Conservation (phyloP, 78 protist genomes). For the Cyanophora paradoxa region DNA sequence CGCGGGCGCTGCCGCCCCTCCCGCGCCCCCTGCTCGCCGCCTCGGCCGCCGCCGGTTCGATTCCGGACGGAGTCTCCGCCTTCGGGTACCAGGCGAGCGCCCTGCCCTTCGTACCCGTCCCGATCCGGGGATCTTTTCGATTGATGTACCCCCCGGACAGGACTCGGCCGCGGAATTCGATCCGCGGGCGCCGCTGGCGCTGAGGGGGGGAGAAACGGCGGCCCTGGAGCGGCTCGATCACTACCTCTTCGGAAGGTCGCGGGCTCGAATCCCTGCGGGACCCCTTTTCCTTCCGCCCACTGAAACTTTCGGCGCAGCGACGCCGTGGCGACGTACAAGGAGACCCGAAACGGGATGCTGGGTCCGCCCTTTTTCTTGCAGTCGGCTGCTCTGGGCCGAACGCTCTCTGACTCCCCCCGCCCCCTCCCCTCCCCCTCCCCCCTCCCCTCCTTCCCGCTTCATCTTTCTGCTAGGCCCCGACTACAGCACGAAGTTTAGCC, state of each 20-base stretch:
- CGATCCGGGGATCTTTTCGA: background rate
- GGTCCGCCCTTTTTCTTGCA: no score
- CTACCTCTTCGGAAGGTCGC: background rate
- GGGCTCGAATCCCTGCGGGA: background rate
- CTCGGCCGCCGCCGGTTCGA: background rate
- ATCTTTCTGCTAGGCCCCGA: conserved; percentile 25
- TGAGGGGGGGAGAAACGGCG: conserved; percentile 19
- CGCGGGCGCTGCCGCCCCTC: background rate
- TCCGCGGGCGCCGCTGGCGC: no score
- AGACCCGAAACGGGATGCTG: conserved; percentile 35
- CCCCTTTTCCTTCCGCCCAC: background rate
- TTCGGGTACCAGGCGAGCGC: background rate
- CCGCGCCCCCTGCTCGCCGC: background rate
- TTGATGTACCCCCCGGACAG: no score
- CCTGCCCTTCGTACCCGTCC: background rate
- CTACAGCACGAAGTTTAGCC: conserved; percentile 26
- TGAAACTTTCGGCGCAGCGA: background rate
- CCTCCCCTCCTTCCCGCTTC: no score
- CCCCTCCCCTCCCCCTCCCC: no score
- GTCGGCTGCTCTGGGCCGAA: no score
- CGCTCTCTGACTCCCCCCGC: no score
- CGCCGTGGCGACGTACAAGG: conserved; percentile 8
- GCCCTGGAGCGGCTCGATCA: background rate
- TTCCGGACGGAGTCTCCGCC: background rate
- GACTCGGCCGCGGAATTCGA: no score